Base-by-base conservation (phyloP, 2,329 filamentous ascomycete genomes). In the Phaeosphaeria sp. region DNA sequence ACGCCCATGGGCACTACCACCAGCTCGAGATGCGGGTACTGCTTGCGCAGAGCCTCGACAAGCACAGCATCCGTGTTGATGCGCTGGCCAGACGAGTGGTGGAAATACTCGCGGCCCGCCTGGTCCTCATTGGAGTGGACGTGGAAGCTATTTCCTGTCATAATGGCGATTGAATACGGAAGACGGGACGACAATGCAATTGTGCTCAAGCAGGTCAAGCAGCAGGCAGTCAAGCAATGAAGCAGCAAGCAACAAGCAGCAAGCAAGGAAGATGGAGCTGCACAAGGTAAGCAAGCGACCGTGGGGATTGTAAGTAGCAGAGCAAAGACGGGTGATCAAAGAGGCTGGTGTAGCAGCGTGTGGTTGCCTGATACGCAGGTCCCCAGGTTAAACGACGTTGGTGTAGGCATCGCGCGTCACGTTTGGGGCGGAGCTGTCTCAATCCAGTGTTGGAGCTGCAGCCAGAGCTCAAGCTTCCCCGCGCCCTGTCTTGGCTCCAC, bases 21-120 rank as follows among this genome's bases (percentile, higher is more conserved):
- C 42, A 82, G 74, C 55, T 81, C 78, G 20, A 81, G 77, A 27
- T 80, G 58, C 15, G 79, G 79, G 52, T 82, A 82, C 52, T 82
- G 79, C 20, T 67, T 72, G 48, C 79, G 79, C 10, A 82, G 69
- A n/a, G 79, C 75, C 56, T 80, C 76, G 48, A 79, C 73, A 21
- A 82, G 62, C 25, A 82, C 76, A 30, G 69, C 61, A 55, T 82
- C 78, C 52, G 80, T 82, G 58, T 78, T 76, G 65, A 80, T 57
- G 58, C 80, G 78, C 46, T 74, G 72, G 46, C 61, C 79, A 46
- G 78, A 75, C 22, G 79, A 77, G 60, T 82, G 79, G 48, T 81
- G 73, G 66, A 80, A 79, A 68, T 77, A 82, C 20, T 73, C 72
- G 56, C 72, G 71, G 36, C 72, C 65, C 20, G 76, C 70, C 55